Base-by-base conservation (phyloP, 2,329 filamentous ascomycete species). In the Cladosporium sp. region DNA sequence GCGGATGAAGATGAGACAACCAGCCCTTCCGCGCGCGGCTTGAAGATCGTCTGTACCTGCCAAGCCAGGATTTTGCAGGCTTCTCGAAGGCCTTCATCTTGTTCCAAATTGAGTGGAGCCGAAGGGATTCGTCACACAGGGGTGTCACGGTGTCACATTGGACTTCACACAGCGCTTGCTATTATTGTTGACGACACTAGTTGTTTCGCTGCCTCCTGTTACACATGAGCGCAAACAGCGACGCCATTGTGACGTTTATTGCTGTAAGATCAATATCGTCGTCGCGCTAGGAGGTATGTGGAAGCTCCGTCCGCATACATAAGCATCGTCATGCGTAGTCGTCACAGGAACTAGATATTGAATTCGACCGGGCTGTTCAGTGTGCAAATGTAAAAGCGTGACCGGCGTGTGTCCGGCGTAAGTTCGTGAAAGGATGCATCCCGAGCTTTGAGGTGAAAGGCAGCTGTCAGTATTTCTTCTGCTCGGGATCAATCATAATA, bases 131-230 rank as follows among this genome's bases (percentile, higher is more conserved):
- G n/a, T 28, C 14, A 45, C 8, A 25, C 39, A 54, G 51, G 51
- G 51, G 38, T 55, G 51, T 39, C 51, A 45, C 39, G 51, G 38
- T 55, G 51, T 39, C 51, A 45, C 39, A 39, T 45, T 55, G 25
- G 17, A 19, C 25, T 25, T 43, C 25, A 11, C 8, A 34, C 30
- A 34, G 11, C 30, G 30, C 30, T 34, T 34, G 30, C 30, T 34
- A 47, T 47, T 47, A 22, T 20, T 28, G 25, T 30, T 12, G 22
- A 30, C 3, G 25, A 17, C 25, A 47, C 22, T 47, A 47, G 43
- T 28, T 28, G 25, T 47, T 47, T 47, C 25, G 22, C 22, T 28
- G 22, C 22, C 43, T 47, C 43, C 43, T 47, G 43, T 47, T 14
- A 47, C 3, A 5, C 22, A 17, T 22, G n/a, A 47, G 19, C 22